phyloP scores from a whole-genome alignment of 2,329 filamentous ascomycete genomes.

The Fusarium sp. region DNA sequence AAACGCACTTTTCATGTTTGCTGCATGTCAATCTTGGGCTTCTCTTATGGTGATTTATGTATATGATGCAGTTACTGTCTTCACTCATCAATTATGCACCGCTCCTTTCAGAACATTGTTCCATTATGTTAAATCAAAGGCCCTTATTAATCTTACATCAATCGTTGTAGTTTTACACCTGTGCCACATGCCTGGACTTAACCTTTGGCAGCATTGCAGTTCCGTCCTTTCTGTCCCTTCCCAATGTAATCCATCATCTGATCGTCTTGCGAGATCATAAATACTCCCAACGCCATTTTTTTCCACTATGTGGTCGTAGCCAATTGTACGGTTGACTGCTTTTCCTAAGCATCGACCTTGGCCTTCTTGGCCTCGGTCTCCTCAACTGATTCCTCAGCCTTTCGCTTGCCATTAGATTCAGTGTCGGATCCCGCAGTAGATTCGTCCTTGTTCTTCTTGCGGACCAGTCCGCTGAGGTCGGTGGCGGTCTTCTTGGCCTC shows the following conservation, averaged over 20 bases:
- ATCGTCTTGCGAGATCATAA: slow-evolving; percentile 9
- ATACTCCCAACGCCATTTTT: slow-evolving; percentile 6
- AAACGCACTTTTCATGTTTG: slow-evolving; percentile 39
- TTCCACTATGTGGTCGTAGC: not conserved
- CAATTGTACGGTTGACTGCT: not conserved
- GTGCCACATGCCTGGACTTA: slow-evolving; percentile 6
- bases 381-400: slow-evolving; percentile 50
- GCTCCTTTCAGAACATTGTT: not conserved
- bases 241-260: not conserved
- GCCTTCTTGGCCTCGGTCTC: slow-evolving; percentile 53
- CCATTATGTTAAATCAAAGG: slow-evolving; percentile 2
- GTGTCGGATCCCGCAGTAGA: slow-evolving; percentile 34
- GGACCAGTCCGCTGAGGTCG: slow-evolving; percentile 79
- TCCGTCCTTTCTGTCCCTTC: slow-evolving; percentile 12
- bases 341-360: slow-evolving; percentile 50
- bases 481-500: slow-evolving; percentile 81
- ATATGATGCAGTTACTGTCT: not conserved
- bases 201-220: slow-evolving; percentile 5
- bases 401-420: slow-evolving; percentile 57
- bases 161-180: slow-evolving; percentile 16
- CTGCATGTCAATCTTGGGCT: slow-evolving; percentile 23
- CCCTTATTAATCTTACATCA: slow-evolving; percentile 25
- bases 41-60: slow-evolving; percentile 2
- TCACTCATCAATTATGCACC: slow-evolving; percentile 1
- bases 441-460: slow-evolving; percentile 70